phyloP scores from a whole-genome alignment of 2,329 filamentous ascomycete genomes.

The Monosporascus sp. region DNA sequence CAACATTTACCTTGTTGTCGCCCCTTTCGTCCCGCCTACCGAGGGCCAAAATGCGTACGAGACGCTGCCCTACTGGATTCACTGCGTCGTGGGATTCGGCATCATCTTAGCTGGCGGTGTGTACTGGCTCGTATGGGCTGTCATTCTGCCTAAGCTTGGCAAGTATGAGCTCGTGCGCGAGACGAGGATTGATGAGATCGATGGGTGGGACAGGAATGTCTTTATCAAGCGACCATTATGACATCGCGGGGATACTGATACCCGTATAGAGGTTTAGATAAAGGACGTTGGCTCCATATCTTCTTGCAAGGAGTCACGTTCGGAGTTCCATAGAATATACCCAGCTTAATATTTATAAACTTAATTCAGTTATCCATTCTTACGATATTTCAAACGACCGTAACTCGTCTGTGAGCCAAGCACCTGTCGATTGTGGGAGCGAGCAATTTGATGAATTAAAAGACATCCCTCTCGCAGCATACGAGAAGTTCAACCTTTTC shows the following conservation, averaged over 20 bases:
- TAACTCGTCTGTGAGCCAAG: too few relatives aligned
- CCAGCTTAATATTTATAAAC: too few relatives aligned
- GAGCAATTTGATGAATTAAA: too few relatives aligned
- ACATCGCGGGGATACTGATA: background rate
- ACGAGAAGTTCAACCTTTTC: too few relatives aligned
- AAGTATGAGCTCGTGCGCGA: conserved; percentile 45
- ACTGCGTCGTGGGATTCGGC: conserved; percentile 48
- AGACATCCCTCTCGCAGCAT: too few relatives aligned
- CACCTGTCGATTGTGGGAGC: too few relatives aligned
- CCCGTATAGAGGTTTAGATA: too few relatives aligned
- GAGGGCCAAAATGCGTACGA: conserved; percentile 38
- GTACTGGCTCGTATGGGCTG: conserved; percentile 51
- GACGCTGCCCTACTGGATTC: conserved; percentile 51
- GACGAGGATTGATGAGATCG: conserved; percentile 27
- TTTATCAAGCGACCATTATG: background rate
- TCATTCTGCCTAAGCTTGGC: conserved; percentile 41
- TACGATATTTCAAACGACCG: too few relatives aligned
- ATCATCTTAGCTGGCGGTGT: conserved; percentile 44
- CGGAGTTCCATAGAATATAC: too few relatives aligned
- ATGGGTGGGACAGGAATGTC: background rate
- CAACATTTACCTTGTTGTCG: conserved; percentile 47
- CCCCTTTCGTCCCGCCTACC: conserved; percentile 51
- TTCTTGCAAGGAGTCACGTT: too few relatives aligned
- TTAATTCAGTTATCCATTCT: too few relatives aligned
- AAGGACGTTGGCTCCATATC: too few relatives aligned